Evolutionary conservation across 2,329 filamentous ascomycete genomes (phyloP), one percentile per base, ranked within the genome.

Genomic region (Mycocentrospora acerina): DNA sequence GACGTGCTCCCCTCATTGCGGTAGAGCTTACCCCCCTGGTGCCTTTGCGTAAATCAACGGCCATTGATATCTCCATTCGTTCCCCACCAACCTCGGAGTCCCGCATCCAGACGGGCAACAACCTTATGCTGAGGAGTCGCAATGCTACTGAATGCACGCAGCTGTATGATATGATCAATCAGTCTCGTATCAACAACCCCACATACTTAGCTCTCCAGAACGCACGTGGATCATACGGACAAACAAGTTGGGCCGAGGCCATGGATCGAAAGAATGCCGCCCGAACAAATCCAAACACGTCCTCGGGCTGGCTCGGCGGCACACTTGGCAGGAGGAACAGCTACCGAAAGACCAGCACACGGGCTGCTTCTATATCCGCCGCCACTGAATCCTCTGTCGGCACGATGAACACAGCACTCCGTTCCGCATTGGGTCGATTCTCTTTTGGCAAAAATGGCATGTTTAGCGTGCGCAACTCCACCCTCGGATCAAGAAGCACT

Each of bases 1-100:
- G 52, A 46, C 55, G 59, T 49, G 71, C 72, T 39, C 81, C 80
- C 22, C 68, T 84, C 22, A 68, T 84, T 43, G 86, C 85, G 5
- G 79, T 96, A 24, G 89, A 95, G 59, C 80, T 98, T 28, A 97
- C 91, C 1, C 93, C 93, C 1, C 75, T 95, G 25, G 91, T 97
- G 7, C 86, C 90, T 52, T 83, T 97, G 45, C 82, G 91, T 47
- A 86, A 91, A 58, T 93, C 90, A 56, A 98, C 90, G 15, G 88
- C 87, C 3, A 80, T 98, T 22, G 93, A 98, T 64, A 88, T 98
- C 37, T 93, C 94, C 51, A 88, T 98, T 49, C 86, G 90, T 33
- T 96, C 91, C 6, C 88, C 88, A 2, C 86, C 90, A 17, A 86
- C 86, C 6, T 64, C 76, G 24, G 81, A 86, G 46, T 90, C 86